Conservation (phyloP, 2,329 filamentous ascomycete species). For the Xylariaceae sp. region DNA sequence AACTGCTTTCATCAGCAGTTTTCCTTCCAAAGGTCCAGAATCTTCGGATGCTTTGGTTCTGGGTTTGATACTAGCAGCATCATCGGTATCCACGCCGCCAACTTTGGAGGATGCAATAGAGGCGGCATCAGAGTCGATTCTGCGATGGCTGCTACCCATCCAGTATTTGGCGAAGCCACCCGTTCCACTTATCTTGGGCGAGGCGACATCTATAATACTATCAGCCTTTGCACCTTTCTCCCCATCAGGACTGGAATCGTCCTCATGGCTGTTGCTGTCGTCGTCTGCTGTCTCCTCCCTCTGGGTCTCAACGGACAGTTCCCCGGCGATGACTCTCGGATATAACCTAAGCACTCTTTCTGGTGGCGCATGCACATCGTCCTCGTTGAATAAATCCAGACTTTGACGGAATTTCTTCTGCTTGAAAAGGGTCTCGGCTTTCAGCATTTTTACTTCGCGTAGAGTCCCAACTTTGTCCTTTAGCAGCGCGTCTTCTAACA, state of each 20-base stretch:
- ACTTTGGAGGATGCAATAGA: slow-evolving; percentile 59
- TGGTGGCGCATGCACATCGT: slow-evolving; percentile 82
- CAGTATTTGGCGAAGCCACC: slow-evolving; percentile 52
- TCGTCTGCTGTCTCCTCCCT: slow-evolving; percentile 46
- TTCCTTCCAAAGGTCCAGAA: slow-evolving; percentile 63
- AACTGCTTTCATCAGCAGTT: slow-evolving; percentile 77
- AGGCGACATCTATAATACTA: slow-evolving; percentile 25
- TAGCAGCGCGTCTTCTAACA: slow-evolving; percentile 89
- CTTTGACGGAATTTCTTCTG: slow-evolving; percentile 78
- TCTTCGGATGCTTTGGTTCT: slow-evolving; percentile 42
- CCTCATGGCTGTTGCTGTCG: slow-evolving; percentile 40
- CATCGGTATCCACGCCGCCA: slow-evolving; percentile 47
- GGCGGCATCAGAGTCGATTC: slow-evolving; percentile 48
- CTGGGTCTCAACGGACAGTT: slow-evolving; percentile 58
- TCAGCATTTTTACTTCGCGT: slow-evolving; percentile 83
- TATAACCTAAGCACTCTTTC: slow-evolving; percentile 83
- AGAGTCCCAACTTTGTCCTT: slow-evolving; percentile 76
- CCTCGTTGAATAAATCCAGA: slow-evolving; percentile 80
- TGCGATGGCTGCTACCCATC: slow-evolving; percentile 41
- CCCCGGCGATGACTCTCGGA: slow-evolving; percentile 77
- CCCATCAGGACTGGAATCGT: slow-evolving; percentile 32
- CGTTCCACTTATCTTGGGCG: slow-evolving; percentile 36
- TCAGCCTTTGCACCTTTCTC: slow-evolving; percentile 33
- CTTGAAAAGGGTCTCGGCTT: slow-evolving; percentile 80
- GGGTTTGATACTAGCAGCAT: slow-evolving; percentile 50